Base-by-base conservation (phyloP, 176 grass and related monocot species). In the Musa acuminata region DNA sequence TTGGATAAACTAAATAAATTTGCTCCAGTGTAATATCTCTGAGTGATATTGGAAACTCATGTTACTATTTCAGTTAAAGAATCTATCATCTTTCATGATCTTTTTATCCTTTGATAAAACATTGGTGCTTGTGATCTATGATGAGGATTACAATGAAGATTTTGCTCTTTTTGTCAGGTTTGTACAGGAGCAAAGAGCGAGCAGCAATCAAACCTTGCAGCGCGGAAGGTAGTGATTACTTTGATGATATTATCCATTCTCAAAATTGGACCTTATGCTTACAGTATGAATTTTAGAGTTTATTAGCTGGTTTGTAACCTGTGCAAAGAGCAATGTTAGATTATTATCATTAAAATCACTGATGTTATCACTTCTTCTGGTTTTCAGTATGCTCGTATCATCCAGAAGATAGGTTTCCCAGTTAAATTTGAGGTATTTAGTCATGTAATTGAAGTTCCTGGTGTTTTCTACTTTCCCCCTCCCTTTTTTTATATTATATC, bases 371-470 rank as follows among this genome's bases (percentile, higher is more conserved):
- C 8, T 62, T n/a, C 80, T 17, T 76, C 62, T 80, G 57, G 49
- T 78, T 89, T 85, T 53, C 81, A 96, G 92, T 96, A 96, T 90
- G 92, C 92, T 66, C 92, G 87, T 67, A 96, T 96, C 82, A 96
- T 96, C 69, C 92, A 96, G 81, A 96, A 96, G 69, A 89, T 96
- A 67, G 92, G 92, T 11, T 96, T 96, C 86, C 89, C 89, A 16
- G 89, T 89, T 78, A 96, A 92, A 70, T 96, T 96, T 53, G 92
- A 96, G 92, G 92, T 96, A 90, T 54, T 9, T 67, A 67, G 62
- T 71, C 77, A 1, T 79, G 49, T 51, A 29, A 60, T 16, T 13
- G 7, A 16, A 16, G 29, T 29, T 29, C 2, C 2, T 29, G 29
- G 2, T 29, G 29, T 29, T 29, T 29, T 29, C 29, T 29, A 29